Base-by-base conservation (phyloP, 83 land plant genomes). In the Isoetes engelmannii region DNA sequence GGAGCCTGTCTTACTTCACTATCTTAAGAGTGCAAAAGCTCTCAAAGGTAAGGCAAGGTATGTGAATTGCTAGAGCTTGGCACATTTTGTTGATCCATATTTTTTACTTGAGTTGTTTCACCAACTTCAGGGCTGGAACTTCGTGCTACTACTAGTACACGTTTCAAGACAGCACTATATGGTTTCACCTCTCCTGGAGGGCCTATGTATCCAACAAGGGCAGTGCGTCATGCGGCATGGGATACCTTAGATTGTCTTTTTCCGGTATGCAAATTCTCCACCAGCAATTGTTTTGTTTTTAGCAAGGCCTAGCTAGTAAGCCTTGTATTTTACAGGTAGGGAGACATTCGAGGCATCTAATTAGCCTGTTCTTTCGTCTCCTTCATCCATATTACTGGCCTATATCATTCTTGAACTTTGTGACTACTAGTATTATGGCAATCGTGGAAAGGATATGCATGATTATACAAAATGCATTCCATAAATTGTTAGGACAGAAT, bases 101-200 rank as follows among this genome's bases (percentile, higher is more conserved):
- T 51, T 0, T 17, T 51, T 17, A 51, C 55, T 12, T 12, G 18
- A 37, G 10, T 28, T 28, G 21, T 15, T 17, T 53, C 17, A 7
- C 3, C 17, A 43, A 50, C 7, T 65, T 47, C 74, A 94, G 99
- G 90, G 5, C 64, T 86, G 72, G 99, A 88, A 63, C 67, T 94
- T 55, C 77, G 93, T 67, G 90, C 84, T 81, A 82, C 89, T 10
- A 94, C 99, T 60, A 94, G 93, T 65, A 91, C 87, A 43, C 75
- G 99, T 62, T 71, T 94, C 61, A 94, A 91, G 69, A 80, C 97
- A 15, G 90, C 97, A 51, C 82, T 94, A 45, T 94, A 88, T 74
- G 88, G 97, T 68, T 90, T 94, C 75, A 94, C 99, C 13, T 90
- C 97, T 63, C 99, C 99, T 53, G 99, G 99, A 58, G 99, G 99